These are phyloP conservation scores for Erucastrum elatum DNA, from an alignment of 345 rosid species.

Conservation along the genomic window DNA sequence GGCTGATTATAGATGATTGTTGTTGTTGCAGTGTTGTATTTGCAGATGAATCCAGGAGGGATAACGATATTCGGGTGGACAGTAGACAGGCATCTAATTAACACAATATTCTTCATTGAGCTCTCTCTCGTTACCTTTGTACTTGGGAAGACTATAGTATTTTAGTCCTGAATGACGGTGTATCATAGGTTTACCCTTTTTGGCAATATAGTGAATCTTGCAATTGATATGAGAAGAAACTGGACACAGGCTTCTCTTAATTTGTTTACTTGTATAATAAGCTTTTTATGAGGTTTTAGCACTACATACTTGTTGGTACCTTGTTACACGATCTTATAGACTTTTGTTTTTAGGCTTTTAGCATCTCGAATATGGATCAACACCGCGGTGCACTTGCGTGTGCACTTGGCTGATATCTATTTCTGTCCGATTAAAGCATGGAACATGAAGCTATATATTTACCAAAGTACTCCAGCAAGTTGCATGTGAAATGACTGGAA, in stretches of 20 bases:
- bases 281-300: background rate
- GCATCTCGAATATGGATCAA: background rate
- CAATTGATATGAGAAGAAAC: background rate
- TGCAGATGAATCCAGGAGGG: slow-evolving; percentile 91
- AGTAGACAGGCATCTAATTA: slow-evolving; percentile 72
- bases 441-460: background rate
- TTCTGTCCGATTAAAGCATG: background rate
- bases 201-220: slow-evolving; percentile 5
- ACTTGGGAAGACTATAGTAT: slow-evolving; percentile 70
- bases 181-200: slow-evolving; percentile 8
- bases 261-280: slow-evolving; percentile 6
- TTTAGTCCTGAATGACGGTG: slow-evolving; percentile 31
- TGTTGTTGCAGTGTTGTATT: slow-evolving; percentile 62
- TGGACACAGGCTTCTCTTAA: background rate
- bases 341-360: background rate
- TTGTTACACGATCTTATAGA: background rate
- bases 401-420: background rate
- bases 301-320: background rate
- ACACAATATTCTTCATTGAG: slow-evolving; percentile 83
- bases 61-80: slow-evolving; percentile 91
- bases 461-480: slow-evolving; percentile 2
- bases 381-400: background rate
- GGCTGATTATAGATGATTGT: slow-evolving; percentile 4
- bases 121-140: slow-evolving; percentile 75
- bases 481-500: background rate